A percentile compares a stretch with the other conserved stretches of the same genome.
Conservation (phyloP, 1,284 basidiomycete genomes). For the Ustanciosporium gigantosporum region DNA sequence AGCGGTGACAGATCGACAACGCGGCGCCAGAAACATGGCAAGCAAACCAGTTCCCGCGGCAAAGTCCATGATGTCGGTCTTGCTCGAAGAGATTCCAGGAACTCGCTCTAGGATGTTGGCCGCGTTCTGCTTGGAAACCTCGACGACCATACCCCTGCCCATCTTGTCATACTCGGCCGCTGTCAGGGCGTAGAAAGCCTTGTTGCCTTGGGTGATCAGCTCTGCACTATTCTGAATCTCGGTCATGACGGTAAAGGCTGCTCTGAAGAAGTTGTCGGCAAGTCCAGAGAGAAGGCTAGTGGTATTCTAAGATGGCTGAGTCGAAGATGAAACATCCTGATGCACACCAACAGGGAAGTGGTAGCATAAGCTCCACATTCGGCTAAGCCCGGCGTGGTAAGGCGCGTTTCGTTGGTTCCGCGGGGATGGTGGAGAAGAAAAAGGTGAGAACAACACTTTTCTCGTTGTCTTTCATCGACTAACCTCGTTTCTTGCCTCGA, state of each 20-base stretch:
- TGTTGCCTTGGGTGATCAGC: conserved; percentile 27
- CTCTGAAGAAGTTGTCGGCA: neutral
- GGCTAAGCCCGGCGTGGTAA: too few relatives aligned
- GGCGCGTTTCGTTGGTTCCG: too few relatives aligned
- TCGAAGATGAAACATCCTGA: too few relatives aligned
- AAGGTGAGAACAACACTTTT: too few relatives aligned
- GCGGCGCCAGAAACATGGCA: conserved; percentile 27
- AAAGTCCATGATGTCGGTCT: conserved; percentile 27
- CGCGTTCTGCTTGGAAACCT: conserved; percentile 23
- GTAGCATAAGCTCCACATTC: too few relatives aligned
- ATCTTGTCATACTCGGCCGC: conserved; percentile 36
- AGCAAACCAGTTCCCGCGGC: conserved; percentile 33
- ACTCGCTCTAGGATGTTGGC: conserved; percentile 27
- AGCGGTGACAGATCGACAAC: conserved; percentile 15
- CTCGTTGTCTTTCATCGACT: too few relatives aligned
- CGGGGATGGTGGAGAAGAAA: too few relatives aligned
- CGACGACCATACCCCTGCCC: conserved; percentile 20
- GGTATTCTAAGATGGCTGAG: too few relatives aligned
- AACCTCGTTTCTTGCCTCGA: too few relatives aligned
- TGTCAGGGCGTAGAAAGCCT: conserved; percentile 32
- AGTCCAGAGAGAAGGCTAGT: too few relatives aligned
- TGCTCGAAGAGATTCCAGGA: conserved; percentile 3
- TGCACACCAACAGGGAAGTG: too few relatives aligned
- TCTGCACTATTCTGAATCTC: conserved; percentile 2
- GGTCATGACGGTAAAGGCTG: too few relatives aligned